phyloP scores from a whole-genome alignment of 768 basidiomycete genomes.

The Cystofilobasidium capitatum region DNA sequence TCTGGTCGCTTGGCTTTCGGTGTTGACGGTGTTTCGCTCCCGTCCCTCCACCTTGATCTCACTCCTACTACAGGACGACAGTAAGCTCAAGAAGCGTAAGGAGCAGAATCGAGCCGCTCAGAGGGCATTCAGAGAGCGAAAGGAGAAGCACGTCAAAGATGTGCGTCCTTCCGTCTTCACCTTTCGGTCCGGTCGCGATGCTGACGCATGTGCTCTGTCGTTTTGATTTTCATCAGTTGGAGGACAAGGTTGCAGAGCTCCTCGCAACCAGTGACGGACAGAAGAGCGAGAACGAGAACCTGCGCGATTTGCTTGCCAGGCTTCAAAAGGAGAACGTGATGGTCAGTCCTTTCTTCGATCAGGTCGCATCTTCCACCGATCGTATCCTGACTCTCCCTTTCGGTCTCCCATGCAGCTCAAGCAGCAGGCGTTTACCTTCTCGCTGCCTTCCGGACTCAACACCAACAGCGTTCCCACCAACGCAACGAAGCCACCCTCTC shows the following conservation, averaged over 20 bases:
- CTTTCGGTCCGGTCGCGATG: not conserved
- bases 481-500: slow-evolving; percentile 16
- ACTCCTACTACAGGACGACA: slow-evolving; percentile 51
- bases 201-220: slow-evolving; percentile 3
- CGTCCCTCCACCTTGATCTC: not conserved
- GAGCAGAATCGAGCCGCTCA: slow-evolving; percentile 93
- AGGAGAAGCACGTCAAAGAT: slow-evolving; percentile 94
- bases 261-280: slow-evolving; percentile 70
- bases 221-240: slow-evolving; percentile 50
- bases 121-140: slow-evolving; percentile 85
- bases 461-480: not conserved
- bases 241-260: slow-evolving; percentile 78
- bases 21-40: not conserved
- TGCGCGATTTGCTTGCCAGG: slow-evolving; percentile 71
- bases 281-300: slow-evolving; percentile 71
- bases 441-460: slow-evolving; percentile 49
- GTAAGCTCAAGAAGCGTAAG: slow-evolving; percentile 73
- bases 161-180: slow-evolving; percentile 47
- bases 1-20: not conserved
- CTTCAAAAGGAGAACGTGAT: slow-evolving; percentile 66
- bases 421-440: slow-evolving; percentile 72
- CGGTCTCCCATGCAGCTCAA: slow-evolving; percentile 48
- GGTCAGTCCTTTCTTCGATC: not conserved
- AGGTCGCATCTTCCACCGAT: not conserved
- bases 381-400: not conserved